A percentile compares a stretch with the other conserved stretches of the same genome.
Evolutionary conservation across 2,329 filamentous ascomycete genomes (phyloP).

Genomic region (Alternaria viburni): DNA sequence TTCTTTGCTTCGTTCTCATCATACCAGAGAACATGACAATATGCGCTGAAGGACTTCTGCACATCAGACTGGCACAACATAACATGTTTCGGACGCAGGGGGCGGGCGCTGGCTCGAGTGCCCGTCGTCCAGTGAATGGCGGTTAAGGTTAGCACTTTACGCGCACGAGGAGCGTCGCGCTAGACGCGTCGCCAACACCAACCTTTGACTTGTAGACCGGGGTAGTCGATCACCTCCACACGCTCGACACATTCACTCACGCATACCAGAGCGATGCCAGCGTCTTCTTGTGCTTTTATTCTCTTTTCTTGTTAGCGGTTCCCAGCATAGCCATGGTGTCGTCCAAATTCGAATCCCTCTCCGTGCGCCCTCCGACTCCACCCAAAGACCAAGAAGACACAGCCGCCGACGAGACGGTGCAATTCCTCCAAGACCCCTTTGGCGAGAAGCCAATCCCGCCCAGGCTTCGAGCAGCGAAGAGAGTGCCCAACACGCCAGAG

Average conservation of each 20-base stretch:
- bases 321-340: conserved; percentile 50
- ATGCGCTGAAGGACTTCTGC: neutral
- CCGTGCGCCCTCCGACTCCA: conserved; percentile 63
- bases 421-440: conserved; percentile 53
- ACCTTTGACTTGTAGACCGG: conserved; percentile 13
- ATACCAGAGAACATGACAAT: neutral
- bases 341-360: conserved; percentile 54
- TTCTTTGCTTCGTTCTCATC: neutral
- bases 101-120: conserved; percentile 4
- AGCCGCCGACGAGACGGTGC: conserved; percentile 47
- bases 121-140: conserved; percentile 14
- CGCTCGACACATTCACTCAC: conserved; percentile 13
- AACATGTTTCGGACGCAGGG: neutral
- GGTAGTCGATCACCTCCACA: conserved; percentile 21
- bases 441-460: conserved; percentile 38
- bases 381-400: conserved; percentile 55
- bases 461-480: conserved; percentile 29
- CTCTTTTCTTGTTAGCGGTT: conserved; percentile 30
- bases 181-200: conserved; percentile 25
- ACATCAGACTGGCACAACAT: neutral
- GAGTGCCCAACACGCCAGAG: conserved; percentile 46
- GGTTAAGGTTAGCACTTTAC: conserved; percentile 19
- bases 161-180: conserved; percentile 16
- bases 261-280: conserved; percentile 34
- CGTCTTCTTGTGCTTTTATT: conserved; percentile 20